phyloP scores from a whole-genome alignment of 2,329 filamentous ascomycete genomes.

The Coleophoma eucalyptorum region DNA sequence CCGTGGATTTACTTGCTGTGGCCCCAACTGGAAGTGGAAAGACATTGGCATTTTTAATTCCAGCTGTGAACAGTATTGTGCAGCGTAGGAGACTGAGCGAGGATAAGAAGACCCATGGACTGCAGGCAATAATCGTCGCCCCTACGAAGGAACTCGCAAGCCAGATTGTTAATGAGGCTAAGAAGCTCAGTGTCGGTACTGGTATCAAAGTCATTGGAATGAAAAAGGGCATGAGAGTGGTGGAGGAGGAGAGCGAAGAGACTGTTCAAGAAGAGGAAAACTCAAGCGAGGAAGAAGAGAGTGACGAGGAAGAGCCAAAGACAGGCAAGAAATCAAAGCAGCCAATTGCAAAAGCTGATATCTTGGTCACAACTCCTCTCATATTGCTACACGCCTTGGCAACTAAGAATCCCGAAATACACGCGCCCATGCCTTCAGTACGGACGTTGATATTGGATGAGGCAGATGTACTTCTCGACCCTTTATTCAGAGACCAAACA shows the following conservation, averaged over 20 bases:
- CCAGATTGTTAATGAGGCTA: conserved; percentile 81
- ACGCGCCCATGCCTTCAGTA: conserved; percentile 60
- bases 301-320: conserved; percentile 21
- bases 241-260: conserved; percentile 38
- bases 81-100: conserved; percentile 38
- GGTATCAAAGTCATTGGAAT: conserved; percentile 77
- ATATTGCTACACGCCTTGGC: conserved; percentile 72
- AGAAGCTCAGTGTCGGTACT: conserved; percentile 74
- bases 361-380: conserved; percentile 77
- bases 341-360: conserved; percentile 67
- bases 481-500: conserved; percentile 86
- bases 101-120: conserved; percentile 41
- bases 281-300: conserved; percentile 30
- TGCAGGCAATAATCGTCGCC: conserved; percentile 69
- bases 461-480: conserved; percentile 89
- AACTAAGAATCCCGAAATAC: conserved; percentile 32
- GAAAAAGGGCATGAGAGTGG: conserved; percentile 77
- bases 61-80: conserved; percentile 74
- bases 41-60: conserved; percentile 88
- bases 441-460: conserved; percentile 81
- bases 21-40: conserved; percentile 97
- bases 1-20: conserved; percentile 76
- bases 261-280: conserved; percentile 18
- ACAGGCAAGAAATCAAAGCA: conserved; percentile 31
- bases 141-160: conserved; percentile 76